Conservation (phyloP, 106 monocot species). For the Allium cepa region DNA sequence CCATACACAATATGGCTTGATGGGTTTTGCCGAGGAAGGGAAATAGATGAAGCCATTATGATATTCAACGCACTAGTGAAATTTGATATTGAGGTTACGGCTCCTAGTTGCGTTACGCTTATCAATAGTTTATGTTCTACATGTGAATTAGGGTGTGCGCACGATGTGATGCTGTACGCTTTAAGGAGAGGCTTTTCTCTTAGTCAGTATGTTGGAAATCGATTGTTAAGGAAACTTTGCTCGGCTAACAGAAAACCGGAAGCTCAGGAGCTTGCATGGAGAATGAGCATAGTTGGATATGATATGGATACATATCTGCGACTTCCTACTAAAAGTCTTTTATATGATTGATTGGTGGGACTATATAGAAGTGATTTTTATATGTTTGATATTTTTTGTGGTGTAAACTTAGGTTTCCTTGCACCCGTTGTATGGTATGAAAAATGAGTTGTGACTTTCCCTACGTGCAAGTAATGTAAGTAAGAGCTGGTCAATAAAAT, state of each 20-base stretch:
- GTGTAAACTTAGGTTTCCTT: too few relatives aligned
- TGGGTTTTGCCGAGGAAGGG: constrained; percentile 51
- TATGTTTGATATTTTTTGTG: too few relatives aligned
- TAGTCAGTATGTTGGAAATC: constrained; percentile 43
- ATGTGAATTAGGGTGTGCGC: constrained; percentile 30
- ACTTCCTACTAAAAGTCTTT: constrained; percentile 22
- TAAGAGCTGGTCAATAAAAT: too few relatives aligned
- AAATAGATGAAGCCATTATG: constrained; percentile 38
- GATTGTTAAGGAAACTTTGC: constrained; percentile 58
- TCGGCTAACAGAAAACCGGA: constrained; percentile 28
- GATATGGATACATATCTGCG: constrained; percentile 57
- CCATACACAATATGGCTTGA: constrained; percentile 79
- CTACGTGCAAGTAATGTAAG: too few relatives aligned
- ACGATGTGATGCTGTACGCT: constrained; percentile 60
- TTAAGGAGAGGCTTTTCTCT: constrained; percentile 47
- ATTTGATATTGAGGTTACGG: constrained; percentile 35
- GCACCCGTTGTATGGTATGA: too few relatives aligned
- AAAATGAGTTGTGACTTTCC: too few relatives aligned
- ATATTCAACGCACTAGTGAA: constrained; percentile 47
- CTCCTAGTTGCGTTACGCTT: constrained; percentile 46
- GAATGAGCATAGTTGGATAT: constrained; percentile 61
- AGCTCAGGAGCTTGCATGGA: constrained; percentile 31
- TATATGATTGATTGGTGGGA: constrained; percentile 17
- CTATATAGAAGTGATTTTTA: too few relatives aligned
- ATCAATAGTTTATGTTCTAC: constrained; percentile 44